Evolutionary conservation across 2,329 filamentous ascomycete species (phyloP).

Genomic region (Stachybotrys chlorohalonatus): DNA sequence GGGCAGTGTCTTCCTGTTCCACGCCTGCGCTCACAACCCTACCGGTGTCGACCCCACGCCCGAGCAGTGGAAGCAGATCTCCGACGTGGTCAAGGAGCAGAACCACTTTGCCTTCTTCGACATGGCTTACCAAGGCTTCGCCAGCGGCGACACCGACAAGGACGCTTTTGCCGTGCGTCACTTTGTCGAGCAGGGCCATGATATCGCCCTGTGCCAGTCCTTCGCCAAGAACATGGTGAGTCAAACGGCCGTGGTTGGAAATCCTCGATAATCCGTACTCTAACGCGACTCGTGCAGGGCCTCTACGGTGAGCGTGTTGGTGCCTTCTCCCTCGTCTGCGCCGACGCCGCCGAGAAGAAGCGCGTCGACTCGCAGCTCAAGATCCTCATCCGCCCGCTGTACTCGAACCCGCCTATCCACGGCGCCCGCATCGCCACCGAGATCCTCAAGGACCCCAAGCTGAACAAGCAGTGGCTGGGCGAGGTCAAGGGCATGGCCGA

Average conservation of each 20-base stretch:
- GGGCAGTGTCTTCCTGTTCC: conserved; percentile 83
- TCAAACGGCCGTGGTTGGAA: not conserved
- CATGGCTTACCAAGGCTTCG: conserved; percentile 99
- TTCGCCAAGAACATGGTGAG: conserved; percentile 96
- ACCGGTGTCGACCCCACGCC: conserved; percentile 90
- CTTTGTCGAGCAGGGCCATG: conserved; percentile 88
- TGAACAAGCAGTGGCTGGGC: conserved; percentile 89
- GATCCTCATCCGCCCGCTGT: conserved; percentile 91
- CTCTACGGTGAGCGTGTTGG: conserved; percentile 98
- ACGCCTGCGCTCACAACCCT: conserved; percentile 96
- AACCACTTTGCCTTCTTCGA: conserved; percentile 96
- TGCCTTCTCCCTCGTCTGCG: conserved; percentile 87
- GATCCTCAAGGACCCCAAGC: conserved; percentile 75
- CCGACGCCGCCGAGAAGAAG: conserved; percentile 83
- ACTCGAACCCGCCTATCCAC: conserved; percentile 97
- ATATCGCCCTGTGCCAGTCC: conserved; percentile 79
- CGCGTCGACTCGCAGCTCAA: conserved; percentile 96
- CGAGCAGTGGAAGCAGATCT: conserved; percentile 90
- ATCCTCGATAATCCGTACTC: not conserved
- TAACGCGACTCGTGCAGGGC: conserved; percentile 45
- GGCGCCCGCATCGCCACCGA: conserved; percentile 88
- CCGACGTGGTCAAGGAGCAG: conserved; percentile 73
- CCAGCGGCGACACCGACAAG: conserved; percentile 81
- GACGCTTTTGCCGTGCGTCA: conserved; percentile 90
- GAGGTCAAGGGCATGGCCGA: conserved; percentile 99